Evolutionary conservation across 2,329 filamentous ascomycete genomes (phyloP), one percentile per base, ranked within the genome.

Genomic region (Septoria linicola): DNA sequence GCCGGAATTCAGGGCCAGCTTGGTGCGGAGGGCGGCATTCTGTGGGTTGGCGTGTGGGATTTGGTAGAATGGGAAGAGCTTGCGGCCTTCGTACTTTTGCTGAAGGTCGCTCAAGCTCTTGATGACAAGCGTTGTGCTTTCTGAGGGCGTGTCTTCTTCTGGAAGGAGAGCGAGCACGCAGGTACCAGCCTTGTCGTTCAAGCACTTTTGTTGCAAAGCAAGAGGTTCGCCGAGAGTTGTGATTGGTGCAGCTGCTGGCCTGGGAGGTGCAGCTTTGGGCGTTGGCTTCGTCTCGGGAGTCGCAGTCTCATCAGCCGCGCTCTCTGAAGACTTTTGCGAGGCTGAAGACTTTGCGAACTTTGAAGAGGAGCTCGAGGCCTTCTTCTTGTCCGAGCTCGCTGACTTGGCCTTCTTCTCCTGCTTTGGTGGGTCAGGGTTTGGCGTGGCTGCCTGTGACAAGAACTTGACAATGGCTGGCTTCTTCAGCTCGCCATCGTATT

Each of bases 401-500:
- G 7, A 66, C 53, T 63, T 77, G 74, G 59, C 74, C 30, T 75
- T 61, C 53, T 76, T 75, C 35, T 69, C 58, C 54, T 66, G 61
- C 0, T 81, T 76, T 16, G 82, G 80, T 14, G 87, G 83, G 59
- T 91, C 88, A 1, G 86, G 84, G 70, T 96, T 96, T 1, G 92
- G 90, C 39, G 81, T 69, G 1, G 85, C 88, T 25, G 80, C 83
- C 70, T 95, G 85, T 2, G 85, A 87, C 36, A 99, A 77, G 73
- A 97, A 99, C 34, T 84, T 77, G 53, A 91, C 76, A 70, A 99
- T 86, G 27, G 80, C 79, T 14, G 85, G 82, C 74, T 95, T 96
- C 70, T 90, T 93, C 68, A 96, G 74, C 59, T 93, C 87, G 35
- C 91, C 92, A 21, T 87, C 77, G 66, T 95, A 95, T 36, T 84